Base-by-base conservation (phyloP, 495 filamentous ascomycete species). In the Xylaria bambusicola region DNA sequence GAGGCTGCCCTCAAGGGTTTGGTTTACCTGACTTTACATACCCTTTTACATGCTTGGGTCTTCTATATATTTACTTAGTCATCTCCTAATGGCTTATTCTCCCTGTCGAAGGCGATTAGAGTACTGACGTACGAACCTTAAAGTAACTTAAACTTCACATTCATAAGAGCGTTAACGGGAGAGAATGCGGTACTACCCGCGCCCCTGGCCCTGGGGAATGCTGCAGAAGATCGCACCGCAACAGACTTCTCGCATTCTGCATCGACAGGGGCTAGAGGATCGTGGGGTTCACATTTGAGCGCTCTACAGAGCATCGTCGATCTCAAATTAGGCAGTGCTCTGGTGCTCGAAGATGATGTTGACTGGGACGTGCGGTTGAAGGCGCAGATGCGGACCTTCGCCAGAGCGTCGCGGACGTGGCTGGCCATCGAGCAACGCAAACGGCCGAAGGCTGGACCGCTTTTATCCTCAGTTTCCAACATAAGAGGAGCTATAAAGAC, bases 121-220 rank as follows among this genome's bases (percentile, higher is more conserved):
- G n/a, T n/a, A 4, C 50, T 52, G 21, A 52, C 35, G 26, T 13
- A 21, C 6, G 17, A 26, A 40, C 10, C 21, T 12, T 3, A 17
- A 40, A 52, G 73, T 10, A 77, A 78, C 10, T 70, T 89, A 20
- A 72, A 74, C 5, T 67, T 86, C 2, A 80, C 82, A 1, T 85
- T 81, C 67, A 67, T 87, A 13, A 73, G 82, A 38, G 86, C 84
- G 0, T 73, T 83, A 0, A 46, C 65, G 8, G 81, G 82, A 0
- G 65, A 67, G 7, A 66, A 75, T 12, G 21, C 21, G 3, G 65
- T n/a, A n/a, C n/a, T n/a, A n/a, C 85, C 0, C 36, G 52, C 2
- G 74, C 1, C 35, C 23, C 3, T 23, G 23, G 77, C 46, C 73
- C 67, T 27, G 71, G 64, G 2, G 23, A 74, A 2, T 70, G 68